Evolutionary conservation across 345 rosid species (phyloP), one percentile per base, ranked within the genome.

Genomic region (Salix udensis): DNA sequence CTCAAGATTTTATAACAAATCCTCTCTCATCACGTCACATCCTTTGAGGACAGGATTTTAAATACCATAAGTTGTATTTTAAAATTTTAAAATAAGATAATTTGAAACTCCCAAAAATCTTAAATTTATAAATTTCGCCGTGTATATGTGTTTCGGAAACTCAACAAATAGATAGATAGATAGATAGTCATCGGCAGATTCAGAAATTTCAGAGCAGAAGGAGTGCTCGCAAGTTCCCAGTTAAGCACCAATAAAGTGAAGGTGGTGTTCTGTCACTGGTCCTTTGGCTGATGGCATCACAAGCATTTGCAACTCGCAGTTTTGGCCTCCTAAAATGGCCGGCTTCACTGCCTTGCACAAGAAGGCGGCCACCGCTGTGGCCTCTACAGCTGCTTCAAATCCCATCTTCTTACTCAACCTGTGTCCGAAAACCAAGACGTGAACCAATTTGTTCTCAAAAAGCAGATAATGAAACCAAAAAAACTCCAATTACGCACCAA

Each of bases 211-310:
- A 11, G 79, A 74, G 0, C 84, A 78, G 75, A 70, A 24, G 82
- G 40, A 23, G 86, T 76, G 79, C 88, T 76, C 10, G 79, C 75
- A 2, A 81, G 84, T 31, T 85, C 87, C 82, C 83, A 83, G 36
- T 82, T 36, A 81, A 24, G 82, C 84, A 1, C 87, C 85, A 50
- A 84, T 82, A 83, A 82, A 82, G 24, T 58, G 82, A n/a, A 77
- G 74, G 74, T 73, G 78, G 46, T 76, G 60, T 39, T 86, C 85
- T 2, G 81, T 77, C 4, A 84, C 79, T 2, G 82, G 78, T 13
- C 88, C 85, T 80, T 86, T 80, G 1, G 85, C 85, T 0, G 85
- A 82, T 13, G 86, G 86, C 84, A 86, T 83, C 13, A 72, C 77
- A 9, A 48, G 88, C 87, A 39, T 82, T 70, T 0, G 85, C 72